Evolutionary conservation across 768 basidiomycete species (phyloP), one percentile per base, ranked within the genome.

Genomic region (Trametes gibbosa): DNA sequence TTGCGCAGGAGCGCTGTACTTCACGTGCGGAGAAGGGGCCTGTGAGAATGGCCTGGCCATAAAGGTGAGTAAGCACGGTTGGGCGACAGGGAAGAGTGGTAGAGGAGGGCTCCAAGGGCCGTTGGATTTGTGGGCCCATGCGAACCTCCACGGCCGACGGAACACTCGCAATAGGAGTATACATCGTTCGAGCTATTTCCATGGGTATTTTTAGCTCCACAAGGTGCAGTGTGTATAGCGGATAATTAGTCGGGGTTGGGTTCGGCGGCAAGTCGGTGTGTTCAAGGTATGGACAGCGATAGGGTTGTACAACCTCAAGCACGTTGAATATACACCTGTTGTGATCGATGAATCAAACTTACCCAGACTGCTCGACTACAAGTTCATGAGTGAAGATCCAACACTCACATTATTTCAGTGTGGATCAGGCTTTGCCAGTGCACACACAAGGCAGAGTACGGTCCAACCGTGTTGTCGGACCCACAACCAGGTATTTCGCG

Each of bases 191-290:
- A 25, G 37, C 39, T 27, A 23, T 12, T 13, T 21, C 21, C 14
- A 17, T 37, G 55, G 27, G n/a, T 56, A 56, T 49, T 49, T 7
- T 49, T 56, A 42, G 55, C 35, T 17, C 1, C 9, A 24, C 14
- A 16, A 19, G 25, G 8, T 12, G 17, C n/a, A 21, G 39, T 41
- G 7, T 32, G 17, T 34, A 21, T 39, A 23, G 17, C 55, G 47
- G 55, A 21, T 42, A 50, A 49, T 50, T 21, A 24, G 40, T 56
- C 55, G 55, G 55, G 34, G 16, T 34, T 50, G 39, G 12, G 17
- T 25, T 56, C 55, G 55, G 55, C 7, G 49, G 27, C 47, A 56
- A 32, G 47, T 56, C 55, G 55, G 55, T 56, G 42, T 40, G 55
- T 19, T 41, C 40, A 37, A 49, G 23, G 17, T 8, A 3, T 34